Conservation (phyloP, 495 filamentous ascomycete genomes). For the Pseudoneurospora amorphoporcata region DNA sequence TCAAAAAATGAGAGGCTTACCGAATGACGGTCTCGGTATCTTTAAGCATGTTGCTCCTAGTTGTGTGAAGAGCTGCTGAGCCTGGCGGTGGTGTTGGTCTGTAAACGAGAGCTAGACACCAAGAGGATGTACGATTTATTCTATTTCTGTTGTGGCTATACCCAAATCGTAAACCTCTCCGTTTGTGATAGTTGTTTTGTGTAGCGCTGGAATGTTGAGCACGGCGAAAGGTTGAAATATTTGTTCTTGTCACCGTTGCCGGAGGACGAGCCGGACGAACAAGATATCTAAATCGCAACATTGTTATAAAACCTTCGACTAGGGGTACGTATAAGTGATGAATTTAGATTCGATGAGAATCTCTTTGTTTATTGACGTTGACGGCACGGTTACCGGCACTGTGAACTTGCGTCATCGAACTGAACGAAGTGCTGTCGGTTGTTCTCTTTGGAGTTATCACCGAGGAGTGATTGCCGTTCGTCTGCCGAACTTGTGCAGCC, state of each 20-base stretch:
- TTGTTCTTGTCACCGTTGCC: background rate
- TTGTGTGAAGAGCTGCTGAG: background rate
- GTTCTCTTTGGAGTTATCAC: background rate
- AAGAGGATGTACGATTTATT: background rate
- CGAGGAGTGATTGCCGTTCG: background rate
- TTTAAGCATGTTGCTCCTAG: constrained; percentile 4
- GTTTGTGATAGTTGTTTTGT: background rate
- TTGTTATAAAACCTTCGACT: background rate
- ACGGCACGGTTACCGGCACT: background rate
- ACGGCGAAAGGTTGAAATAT: background rate
- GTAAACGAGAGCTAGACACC: background rate
- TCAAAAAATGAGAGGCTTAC: background rate
- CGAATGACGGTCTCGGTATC: constrained; percentile 3
- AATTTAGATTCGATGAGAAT: background rate
- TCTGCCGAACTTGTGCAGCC: background rate
- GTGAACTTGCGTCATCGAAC: background rate
- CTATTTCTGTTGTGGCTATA: background rate
- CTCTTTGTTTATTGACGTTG: background rate
- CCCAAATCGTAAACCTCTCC: background rate
- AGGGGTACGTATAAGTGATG: background rate
- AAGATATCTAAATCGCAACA: background rate
- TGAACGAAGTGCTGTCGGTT: background rate
- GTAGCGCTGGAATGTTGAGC: background rate
- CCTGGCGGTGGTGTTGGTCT: background rate
- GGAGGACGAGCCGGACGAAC: background rate